Evolutionary conservation across 768 basidiomycete genomes (phyloP).

Genomic region (Termitomyces sp.): DNA sequence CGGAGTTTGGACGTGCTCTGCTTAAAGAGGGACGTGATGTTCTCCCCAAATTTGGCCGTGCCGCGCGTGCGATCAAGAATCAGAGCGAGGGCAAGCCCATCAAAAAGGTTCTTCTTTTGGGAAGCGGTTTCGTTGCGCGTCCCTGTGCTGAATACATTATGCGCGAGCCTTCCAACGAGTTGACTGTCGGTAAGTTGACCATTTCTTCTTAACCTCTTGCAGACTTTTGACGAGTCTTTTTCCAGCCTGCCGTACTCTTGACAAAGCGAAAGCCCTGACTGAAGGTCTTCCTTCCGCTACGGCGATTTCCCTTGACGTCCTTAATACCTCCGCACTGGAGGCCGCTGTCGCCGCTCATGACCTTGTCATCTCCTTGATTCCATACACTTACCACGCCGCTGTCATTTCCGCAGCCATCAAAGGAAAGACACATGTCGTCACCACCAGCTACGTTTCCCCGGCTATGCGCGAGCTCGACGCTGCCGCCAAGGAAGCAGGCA

Average conservation of each 20-base stretch:
- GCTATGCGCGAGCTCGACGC: slow-evolving; percentile 85
- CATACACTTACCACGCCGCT: slow-evolving; percentile 83
- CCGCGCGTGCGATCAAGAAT: slow-evolving; percentile 36
- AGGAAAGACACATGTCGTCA: slow-evolving; percentile 88
- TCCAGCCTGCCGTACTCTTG: slow-evolving; percentile 85
- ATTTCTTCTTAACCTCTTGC: not conserved
- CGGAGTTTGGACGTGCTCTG: slow-evolving; percentile 80
- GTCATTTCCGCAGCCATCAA: slow-evolving; percentile 93
- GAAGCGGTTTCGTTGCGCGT: slow-evolving; percentile 91
- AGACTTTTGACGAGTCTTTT: not conserved
- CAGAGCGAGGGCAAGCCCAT: slow-evolving; percentile 30
- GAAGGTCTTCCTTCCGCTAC: slow-evolving; percentile 63
- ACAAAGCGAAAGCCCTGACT: slow-evolving; percentile 64
- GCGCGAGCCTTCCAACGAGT: slow-evolving; percentile 69
- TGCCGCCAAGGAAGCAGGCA: slow-evolving; percentile 79
- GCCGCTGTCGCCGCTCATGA: slow-evolving; percentile 79
- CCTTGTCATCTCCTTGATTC: slow-evolving; percentile 94
- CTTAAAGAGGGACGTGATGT: slow-evolving; percentile 71
- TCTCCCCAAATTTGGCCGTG: slow-evolving; percentile 70
- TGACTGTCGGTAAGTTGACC: slow-evolving; percentile 68
- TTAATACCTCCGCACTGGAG: slow-evolving; percentile 64
- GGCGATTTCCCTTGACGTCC: slow-evolving; percentile 80
- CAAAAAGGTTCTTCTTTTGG: slow-evolving; percentile 80
- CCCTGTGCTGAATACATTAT: slow-evolving; percentile 96
- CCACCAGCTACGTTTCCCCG: slow-evolving; percentile 91